Evolutionary conservation across 306 rosid genomes (phyloP).

Genomic region (Lagenaria siceraria): DNA sequence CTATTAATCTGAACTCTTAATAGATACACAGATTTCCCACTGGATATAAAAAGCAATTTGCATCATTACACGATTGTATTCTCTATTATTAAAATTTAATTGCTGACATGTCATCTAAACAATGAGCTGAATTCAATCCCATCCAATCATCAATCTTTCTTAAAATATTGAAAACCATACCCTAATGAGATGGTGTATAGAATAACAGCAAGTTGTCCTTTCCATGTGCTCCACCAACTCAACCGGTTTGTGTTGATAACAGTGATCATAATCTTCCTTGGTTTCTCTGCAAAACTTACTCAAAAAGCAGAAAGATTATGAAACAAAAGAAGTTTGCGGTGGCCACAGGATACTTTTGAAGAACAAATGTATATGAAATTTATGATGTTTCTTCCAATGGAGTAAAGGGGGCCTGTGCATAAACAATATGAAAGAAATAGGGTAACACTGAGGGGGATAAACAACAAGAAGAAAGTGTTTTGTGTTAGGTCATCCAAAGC

Average conservation of each 20-base stretch:
- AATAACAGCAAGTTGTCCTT: not conserved
- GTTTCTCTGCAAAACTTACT: not conserved
- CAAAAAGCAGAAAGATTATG: not conserved
- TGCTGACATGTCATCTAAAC: not conserved
- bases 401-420: not conserved
- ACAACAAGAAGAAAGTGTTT: no score
- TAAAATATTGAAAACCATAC: not conserved
- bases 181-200: no score
- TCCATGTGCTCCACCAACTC: not conserved
- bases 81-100: not conserved
- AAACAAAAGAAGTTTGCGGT: not conserved
- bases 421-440: not conserved
- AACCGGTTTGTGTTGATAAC: not conserved
- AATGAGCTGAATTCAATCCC: not conserved
- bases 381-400: not conserved
- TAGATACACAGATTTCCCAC: not conserved
- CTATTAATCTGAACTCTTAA: not conserved
- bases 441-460: no score
- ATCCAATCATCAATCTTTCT: not conserved
- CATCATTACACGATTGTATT: not conserved
- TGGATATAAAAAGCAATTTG: not conserved
- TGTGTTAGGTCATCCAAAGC: no score
- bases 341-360: not conserved
- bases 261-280: not conserved
- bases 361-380: not conserved